Percentiles rank a stretch among this genome's conserved stretches.
Evolutionary conservation across 129 eudicot genomes (phyloP).

Genomic region (Tagetes erecta): DNA sequence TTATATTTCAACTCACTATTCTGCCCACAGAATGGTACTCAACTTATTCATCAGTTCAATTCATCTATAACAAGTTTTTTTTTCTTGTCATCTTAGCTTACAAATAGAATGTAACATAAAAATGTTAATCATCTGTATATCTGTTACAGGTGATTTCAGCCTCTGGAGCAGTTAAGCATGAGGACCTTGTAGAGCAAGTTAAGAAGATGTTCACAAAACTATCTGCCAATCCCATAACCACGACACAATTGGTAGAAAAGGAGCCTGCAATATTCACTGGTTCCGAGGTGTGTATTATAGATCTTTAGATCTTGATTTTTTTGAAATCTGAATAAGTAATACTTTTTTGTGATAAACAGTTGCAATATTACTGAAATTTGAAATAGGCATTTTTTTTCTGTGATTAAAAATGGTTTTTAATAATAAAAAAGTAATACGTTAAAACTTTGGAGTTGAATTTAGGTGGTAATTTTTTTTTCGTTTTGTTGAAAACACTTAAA

Average conservation of each 20-base stretch:
- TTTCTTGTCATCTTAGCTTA: not conserved
- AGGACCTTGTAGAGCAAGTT: constrained; percentile 86
- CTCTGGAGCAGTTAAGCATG: constrained; percentile 94
- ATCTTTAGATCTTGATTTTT: not conserved
- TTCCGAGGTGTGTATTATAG: constrained; percentile 70
- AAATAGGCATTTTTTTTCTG: not conserved
- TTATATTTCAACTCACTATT: constrained; percentile 86
- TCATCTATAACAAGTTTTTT: not conserved
- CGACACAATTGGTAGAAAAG: constrained; percentile 72
- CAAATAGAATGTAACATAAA: not conserved
- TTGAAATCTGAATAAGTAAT: not conserved
- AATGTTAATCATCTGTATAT: constrained; percentile 1
- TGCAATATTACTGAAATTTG: not conserved
- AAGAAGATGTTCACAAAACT: constrained; percentile 70
- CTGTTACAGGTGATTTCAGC: constrained; percentile 75
- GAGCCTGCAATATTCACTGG: constrained; percentile 93
- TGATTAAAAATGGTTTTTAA: not conserved
- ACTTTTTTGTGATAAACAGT: not conserved
- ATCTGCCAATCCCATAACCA: constrained; percentile 73
- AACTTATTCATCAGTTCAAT: constrained; percentile 10
- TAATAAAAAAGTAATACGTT: not conserved
- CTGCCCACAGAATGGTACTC: constrained; percentile 93
- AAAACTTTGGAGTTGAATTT: not conserved
- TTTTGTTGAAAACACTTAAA: not conserved
- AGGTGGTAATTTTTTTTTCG: not conserved